These are phyloP conservation scores for Lophiotrema nucula DNA, from an alignment of 495 filamentous ascomycete genomes.

Conservation along the genomic window DNA sequence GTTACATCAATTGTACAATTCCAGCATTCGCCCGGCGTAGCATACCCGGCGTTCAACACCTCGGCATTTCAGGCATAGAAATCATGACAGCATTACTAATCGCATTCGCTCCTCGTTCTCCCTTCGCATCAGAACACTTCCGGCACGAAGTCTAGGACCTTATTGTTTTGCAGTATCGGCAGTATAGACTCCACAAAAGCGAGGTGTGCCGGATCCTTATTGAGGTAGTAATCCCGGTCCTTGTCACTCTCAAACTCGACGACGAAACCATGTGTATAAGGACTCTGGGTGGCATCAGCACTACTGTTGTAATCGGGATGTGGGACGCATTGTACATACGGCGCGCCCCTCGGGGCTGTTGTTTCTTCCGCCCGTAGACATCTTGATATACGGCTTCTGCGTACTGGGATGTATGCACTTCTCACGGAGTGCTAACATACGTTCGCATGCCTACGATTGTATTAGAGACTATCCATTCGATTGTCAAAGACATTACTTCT, in stretches of 20 bases:
- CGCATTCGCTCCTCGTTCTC: slow-evolving; percentile 8
- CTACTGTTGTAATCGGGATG: neutral
- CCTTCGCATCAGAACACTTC: slow-evolving; percentile 40
- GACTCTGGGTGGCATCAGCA: slow-evolving; percentile 42
- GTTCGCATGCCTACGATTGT: slow-evolving; percentile 40
- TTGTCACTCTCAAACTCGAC: slow-evolving; percentile 56
- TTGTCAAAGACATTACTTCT: slow-evolving; percentile 45
- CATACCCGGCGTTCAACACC: slow-evolving; percentile 23
- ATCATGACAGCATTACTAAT: neutral
- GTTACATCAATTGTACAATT: neutral
- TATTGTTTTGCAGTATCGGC: slow-evolving; percentile 37
- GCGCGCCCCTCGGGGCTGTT: slow-evolving; percentile 64
- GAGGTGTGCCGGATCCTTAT: slow-evolving; percentile 45
- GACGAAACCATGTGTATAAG: slow-evolving; percentile 61
- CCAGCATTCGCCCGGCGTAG: slow-evolving; percentile 16
- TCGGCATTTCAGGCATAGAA: slow-evolving; percentile 8
- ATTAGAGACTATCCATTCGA: slow-evolving; percentile 9
- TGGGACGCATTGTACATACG: slow-evolving; percentile 43
- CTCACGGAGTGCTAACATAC: slow-evolving; percentile 41
- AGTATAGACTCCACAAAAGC: slow-evolving; percentile 34
- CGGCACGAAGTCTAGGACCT: slow-evolving; percentile 47
- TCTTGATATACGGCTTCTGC: slow-evolving; percentile 58
- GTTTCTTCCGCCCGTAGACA: slow-evolving; percentile 59
- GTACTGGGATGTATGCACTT: slow-evolving; percentile 52
- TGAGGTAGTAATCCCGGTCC: slow-evolving; percentile 41